Percentiles rank a stretch among this genome's conserved stretches.
These are phyloP conservation scores for Diaporthe vexans DNA, from an alignment of 2,329 filamentous ascomycete species.

Conservation along the genomic window DNA sequence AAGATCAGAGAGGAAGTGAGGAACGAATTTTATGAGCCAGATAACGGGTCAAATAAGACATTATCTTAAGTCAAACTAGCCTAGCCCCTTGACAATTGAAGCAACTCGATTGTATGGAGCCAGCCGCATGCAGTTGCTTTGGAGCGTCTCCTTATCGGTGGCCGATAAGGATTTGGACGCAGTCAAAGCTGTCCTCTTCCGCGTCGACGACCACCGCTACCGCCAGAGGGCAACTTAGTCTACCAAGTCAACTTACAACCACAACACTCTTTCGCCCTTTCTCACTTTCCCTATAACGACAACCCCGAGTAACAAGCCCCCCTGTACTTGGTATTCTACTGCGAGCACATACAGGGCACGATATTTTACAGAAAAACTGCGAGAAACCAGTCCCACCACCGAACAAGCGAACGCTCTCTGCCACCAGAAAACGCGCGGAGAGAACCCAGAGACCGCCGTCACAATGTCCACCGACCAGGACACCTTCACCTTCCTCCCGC, in stretches of 20 bases:
- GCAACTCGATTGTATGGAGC: background rate
- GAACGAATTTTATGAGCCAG: constrained; percentile 6
- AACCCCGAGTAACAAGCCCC: background rate
- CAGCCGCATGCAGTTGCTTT: background rate
- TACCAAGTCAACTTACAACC: background rate
- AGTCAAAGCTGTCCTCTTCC: constrained; percentile 37
- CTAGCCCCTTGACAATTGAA: background rate
- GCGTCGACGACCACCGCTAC: background rate
- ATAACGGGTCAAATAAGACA: constrained; percentile 6
- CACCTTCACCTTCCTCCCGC: constrained; percentile 85
- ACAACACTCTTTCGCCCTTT: background rate
- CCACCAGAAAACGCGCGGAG: background rate
- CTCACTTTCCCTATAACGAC: background rate
- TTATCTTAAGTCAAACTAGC: background rate
- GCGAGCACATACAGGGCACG: background rate
- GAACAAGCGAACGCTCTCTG: background rate
- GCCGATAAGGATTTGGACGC: constrained; percentile 29
- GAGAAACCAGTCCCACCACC: background rate
- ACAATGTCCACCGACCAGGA: constrained; percentile 64
- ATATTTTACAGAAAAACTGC: background rate
- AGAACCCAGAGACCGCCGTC: background rate
- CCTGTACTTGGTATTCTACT: background rate
- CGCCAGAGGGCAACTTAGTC: background rate
- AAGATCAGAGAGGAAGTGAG: background rate
- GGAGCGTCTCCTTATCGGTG: constrained; percentile 18